phyloP scores from a whole-genome alignment of 108 stramenopile species.

The Hondaea fermentalgiana region DNA sequence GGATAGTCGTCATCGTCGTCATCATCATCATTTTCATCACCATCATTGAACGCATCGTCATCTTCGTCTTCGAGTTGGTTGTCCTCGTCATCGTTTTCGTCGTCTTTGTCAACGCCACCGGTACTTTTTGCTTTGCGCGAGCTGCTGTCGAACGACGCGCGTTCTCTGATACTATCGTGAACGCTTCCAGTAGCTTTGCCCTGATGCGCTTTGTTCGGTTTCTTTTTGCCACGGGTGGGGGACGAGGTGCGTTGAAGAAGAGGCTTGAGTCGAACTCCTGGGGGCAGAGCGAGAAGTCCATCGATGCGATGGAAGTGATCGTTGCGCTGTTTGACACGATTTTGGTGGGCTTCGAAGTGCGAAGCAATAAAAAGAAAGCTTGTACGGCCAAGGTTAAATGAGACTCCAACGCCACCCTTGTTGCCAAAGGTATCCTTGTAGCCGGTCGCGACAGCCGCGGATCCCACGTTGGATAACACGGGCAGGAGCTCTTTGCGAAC shows the following conservation, averaged over 20 bases:
- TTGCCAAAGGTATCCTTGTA: conserved; percentile 18
- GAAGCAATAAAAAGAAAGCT: conserved; percentile 12
- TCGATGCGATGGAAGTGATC: not conserved
- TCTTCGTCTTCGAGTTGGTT: not conserved
- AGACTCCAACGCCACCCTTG: conserved; percentile 28
- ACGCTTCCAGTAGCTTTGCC: too few relatives aligned
- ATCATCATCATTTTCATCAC: not conserved
- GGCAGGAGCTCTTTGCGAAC: not conserved
- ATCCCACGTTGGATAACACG: not conserved
- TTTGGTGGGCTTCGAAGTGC: conserved; percentile 15
- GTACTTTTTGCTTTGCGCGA: not conserved
- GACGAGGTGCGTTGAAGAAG: too few relatives aligned
- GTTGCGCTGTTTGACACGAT: not conserved
- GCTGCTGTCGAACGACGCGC: too few relatives aligned
- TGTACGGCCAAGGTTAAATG: conserved; percentile 5
- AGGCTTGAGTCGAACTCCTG: not conserved
- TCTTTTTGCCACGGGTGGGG: too few relatives aligned
- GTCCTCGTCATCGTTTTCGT: too few relatives aligned
- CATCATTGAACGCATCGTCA: not conserved
- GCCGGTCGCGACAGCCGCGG: conserved; percentile 16
- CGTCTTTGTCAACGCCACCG: too few relatives aligned
- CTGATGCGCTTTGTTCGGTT: too few relatives aligned
- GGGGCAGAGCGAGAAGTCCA: not conserved
- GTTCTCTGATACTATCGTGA: too few relatives aligned
- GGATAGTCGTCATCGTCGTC: not conserved